These are phyloP conservation scores for Dothistroma pini DNA, from an alignment of 2,329 filamentous ascomycete species.

Conservation along the genomic window DNA sequence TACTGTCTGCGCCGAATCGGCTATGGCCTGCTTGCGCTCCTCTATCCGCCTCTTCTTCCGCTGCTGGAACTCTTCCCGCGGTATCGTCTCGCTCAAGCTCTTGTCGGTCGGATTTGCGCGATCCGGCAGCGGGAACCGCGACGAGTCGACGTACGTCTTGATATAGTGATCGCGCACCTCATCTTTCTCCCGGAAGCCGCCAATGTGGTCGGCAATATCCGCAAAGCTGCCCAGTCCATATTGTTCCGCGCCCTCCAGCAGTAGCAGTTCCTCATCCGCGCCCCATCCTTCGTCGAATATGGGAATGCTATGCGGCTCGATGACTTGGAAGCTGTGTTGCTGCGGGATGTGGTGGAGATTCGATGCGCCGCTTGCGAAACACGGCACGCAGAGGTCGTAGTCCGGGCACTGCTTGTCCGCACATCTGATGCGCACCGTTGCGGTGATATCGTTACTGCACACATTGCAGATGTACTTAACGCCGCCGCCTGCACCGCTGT, in stretches of 20 bases:
- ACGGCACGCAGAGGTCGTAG: conserved; percentile 95
- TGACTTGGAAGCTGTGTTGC: conserved; percentile 85
- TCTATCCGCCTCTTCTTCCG: conserved; percentile 92
- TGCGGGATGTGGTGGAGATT: conserved; percentile 82
- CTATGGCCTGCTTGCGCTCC: conserved; percentile 80
- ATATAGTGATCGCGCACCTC: conserved; percentile 96
- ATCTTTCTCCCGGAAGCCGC: conserved; percentile 88
- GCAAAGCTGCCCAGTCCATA: conserved; percentile 97
- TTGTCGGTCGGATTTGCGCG: conserved; percentile 80
- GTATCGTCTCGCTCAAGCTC: conserved; percentile 71
- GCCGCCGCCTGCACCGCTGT: conserved; percentile 37
- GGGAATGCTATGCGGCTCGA: conserved; percentile 97
- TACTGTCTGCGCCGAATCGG: conserved; percentile 74
- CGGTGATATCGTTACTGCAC: conserved; percentile 94
- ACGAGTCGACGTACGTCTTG: conserved; percentile 77
- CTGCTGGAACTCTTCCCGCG: conserved; percentile 87
- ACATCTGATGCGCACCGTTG: conserved; percentile 93
- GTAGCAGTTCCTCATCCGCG: conserved; percentile 89
- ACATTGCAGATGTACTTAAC: conserved; percentile 95
- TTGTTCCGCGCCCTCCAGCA: conserved; percentile 91
- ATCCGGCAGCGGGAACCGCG: conserved; percentile 80
- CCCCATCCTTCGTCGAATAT: conserved; percentile 96
- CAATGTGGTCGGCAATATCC: conserved; percentile 96
- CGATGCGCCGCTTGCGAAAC: conserved; percentile 77
- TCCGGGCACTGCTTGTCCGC: conserved; percentile 79